Percentiles rank a stretch among this genome's conserved stretches.
phyloP scores from a whole-genome alignment of 192 early-diverging fungal genomes.

The Coemansia sp. region DNA sequence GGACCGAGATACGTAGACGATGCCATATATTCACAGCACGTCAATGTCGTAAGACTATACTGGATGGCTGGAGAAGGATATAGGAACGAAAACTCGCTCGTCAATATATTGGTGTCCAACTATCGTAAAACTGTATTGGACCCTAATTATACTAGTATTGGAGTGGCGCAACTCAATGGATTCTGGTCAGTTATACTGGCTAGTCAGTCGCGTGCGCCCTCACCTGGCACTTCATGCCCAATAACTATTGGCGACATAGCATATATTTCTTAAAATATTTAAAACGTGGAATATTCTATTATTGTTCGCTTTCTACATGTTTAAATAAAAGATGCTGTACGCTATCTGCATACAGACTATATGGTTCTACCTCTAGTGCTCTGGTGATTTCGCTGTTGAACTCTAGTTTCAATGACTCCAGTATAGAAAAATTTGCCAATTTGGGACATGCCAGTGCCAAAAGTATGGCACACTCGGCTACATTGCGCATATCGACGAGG shows the following conservation, averaged over 20 bases:
- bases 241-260: conserved; percentile 26
- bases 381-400: neutral
- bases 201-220: conserved; percentile 15
- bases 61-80: conserved; percentile 52
- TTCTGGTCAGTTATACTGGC: conserved; percentile 54
- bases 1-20: conserved; percentile 48
- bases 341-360: neutral
- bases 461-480: conserved; percentile 5
- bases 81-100: conserved; percentile 4
- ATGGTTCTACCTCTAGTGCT: neutral
- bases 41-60: conserved; percentile 34
- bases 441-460: conserved; percentile 11
- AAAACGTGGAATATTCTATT: neutral
- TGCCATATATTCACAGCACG: conserved; percentile 28
- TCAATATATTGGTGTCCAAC: conserved; percentile 25
- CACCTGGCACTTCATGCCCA: conserved; percentile 23
- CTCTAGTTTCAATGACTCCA: neutral
- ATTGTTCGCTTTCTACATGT: neutral
- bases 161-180: conserved; percentile 48
- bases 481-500: neutral
- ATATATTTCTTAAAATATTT: conserved; percentile 17
- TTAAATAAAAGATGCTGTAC: neutral
- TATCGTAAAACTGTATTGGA: conserved; percentile 26
- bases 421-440: neutral
- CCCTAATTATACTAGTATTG: conserved; percentile 35